These are phyloP conservation scores for Cephalotrichum gorgonifer DNA, from an alignment of 2,329 filamentous ascomycete species.

Conservation along the genomic window DNA sequence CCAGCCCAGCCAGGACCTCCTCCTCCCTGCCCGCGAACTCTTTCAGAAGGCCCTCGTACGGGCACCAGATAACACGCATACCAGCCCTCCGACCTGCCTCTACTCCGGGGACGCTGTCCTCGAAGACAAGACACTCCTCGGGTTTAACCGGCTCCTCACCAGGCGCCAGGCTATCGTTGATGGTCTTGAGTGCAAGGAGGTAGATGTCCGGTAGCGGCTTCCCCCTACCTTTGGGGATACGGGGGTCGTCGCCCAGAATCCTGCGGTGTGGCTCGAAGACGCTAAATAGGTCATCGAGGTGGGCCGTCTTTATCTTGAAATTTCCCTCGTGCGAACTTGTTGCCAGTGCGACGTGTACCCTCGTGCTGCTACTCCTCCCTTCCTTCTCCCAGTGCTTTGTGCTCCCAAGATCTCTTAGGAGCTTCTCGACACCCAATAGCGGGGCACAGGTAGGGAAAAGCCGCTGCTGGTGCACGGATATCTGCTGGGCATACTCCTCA, in stretches of 20 bases:
- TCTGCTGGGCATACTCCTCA: constrained; percentile 54
- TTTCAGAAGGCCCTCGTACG: constrained; percentile 66
- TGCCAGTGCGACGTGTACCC: constrained; percentile 74
- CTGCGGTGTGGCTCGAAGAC: constrained; percentile 60
- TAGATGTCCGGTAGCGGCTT: constrained; percentile 97
- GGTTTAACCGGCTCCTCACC: constrained; percentile 59
- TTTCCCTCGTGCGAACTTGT: constrained; percentile 66
- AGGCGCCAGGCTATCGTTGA: constrained; percentile 63
- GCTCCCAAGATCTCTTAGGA: constrained; percentile 52
- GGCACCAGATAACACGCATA: constrained; percentile 91
- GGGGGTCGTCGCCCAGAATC: constrained; percentile 75
- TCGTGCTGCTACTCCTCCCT: too few relatives aligned
- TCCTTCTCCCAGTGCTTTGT: too few relatives aligned
- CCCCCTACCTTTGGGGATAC: constrained; percentile 69
- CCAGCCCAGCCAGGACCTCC: constrained; percentile 74
- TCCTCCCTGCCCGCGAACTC: constrained; percentile 69
- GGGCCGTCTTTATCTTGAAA: constrained; percentile 65
- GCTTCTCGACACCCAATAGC: constrained; percentile 63
- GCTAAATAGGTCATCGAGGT: constrained; percentile 47
- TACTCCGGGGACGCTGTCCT: constrained; percentile 88
- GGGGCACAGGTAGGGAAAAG: constrained; percentile 65
- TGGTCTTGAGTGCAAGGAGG: constrained; percentile 69
- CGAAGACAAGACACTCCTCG: constrained; percentile 90
- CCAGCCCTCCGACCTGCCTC: constrained; percentile 84
- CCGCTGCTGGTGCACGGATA: constrained; percentile 53